Evolutionary conservation across 2,329 filamentous ascomycete species (phyloP).

Genomic region (Nemania abortiva): DNA sequence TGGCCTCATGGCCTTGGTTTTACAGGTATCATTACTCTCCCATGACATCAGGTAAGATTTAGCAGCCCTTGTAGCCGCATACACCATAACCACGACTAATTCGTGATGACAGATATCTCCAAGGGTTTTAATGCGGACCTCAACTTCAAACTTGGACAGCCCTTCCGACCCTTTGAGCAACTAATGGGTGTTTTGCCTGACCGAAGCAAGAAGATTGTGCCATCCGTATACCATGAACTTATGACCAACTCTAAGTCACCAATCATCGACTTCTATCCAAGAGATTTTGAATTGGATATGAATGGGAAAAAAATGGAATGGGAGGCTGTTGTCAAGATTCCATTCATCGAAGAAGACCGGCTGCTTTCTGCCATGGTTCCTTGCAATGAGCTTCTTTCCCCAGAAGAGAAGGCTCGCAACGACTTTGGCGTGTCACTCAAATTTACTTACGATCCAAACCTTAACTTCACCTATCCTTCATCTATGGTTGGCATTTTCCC

Average conservation of each 20-base stretch:
- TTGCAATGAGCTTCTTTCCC: slow-evolving; percentile 80
- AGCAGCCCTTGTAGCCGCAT: neutral
- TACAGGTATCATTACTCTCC: slow-evolving; percentile 97
- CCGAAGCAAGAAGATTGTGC: slow-evolving; percentile 96
- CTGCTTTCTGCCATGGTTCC: slow-evolving; percentile 87
- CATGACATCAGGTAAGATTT: slow-evolving; percentile 81
- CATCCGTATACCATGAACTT: slow-evolving; percentile 84
- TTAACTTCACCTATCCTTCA: slow-evolving; percentile 87
- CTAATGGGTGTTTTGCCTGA: slow-evolving; percentile 98
- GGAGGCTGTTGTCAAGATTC: slow-evolving; percentile 99
- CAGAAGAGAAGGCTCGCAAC: slow-evolving; percentile 85
- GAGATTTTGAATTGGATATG: slow-evolving; percentile 98
- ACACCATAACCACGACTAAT: neutral
- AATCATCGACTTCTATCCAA: slow-evolving; percentile 97
- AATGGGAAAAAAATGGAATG: slow-evolving; percentile 99
- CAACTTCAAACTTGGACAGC: slow-evolving; percentile 93
- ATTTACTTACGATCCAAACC: slow-evolving; percentile 84
- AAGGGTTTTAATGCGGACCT: slow-evolving; percentile 88
- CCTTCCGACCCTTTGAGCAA: slow-evolving; percentile 95
- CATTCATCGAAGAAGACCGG: slow-evolving; percentile 94
- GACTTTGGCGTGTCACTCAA: slow-evolving; percentile 92
- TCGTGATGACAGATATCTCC: slow-evolving; percentile 75
- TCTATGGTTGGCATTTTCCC: slow-evolving; percentile 92
- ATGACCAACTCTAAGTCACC: slow-evolving; percentile 93
- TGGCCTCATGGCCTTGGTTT: slow-evolving; percentile 99